A percentile compares a stretch with the other conserved stretches of the same genome.
phyloP scores from a whole-genome alignment of 805 yeast species.

The Suhomyces sp. region DNA sequence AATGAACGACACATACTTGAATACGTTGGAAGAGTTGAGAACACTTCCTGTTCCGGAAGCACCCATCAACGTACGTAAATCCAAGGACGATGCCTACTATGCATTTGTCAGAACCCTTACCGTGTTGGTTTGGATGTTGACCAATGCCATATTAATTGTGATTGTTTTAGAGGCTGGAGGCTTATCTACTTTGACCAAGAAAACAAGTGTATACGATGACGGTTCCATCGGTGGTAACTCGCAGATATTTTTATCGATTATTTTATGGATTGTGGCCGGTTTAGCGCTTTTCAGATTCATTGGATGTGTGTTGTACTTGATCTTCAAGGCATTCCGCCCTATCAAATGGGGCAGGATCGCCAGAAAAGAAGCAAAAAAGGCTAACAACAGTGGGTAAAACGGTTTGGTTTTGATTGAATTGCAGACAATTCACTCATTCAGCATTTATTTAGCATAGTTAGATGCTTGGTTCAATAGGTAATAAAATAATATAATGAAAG shows the following conservation, averaged over 20 bases:
- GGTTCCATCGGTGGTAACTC: slow-evolving; percentile 44
- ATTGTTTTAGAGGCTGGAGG: slow-evolving; percentile 87
- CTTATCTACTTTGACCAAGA: slow-evolving; percentile 42
- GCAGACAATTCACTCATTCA: background rate
- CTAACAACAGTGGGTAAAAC: slow-evolving; percentile 3
- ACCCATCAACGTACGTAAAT: slow-evolving; percentile 22
- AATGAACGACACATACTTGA: slow-evolving; percentile 69
- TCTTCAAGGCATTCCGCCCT: slow-evolving; percentile 36
- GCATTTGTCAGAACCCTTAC: slow-evolving; percentile 89
- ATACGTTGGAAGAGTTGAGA: slow-evolving; percentile 58
- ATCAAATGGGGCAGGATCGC: slow-evolving; percentile 32
- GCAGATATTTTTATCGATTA: slow-evolving; percentile 71
- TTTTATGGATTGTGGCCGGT: slow-evolving; percentile 90
- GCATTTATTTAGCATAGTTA: background rate
- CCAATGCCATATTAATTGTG: slow-evolving; percentile 79
- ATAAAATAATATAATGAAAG: background rate
- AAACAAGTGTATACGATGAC: slow-evolving; percentile 23
- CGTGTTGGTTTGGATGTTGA: slow-evolving; percentile 83
- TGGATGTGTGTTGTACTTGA: slow-evolving; percentile 65
- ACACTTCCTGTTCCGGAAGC: slow-evolving; percentile 34
- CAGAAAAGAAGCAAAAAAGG: slow-evolving; percentile 12
- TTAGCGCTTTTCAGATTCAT: slow-evolving; percentile 80
- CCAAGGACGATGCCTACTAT: slow-evolving; percentile 69
- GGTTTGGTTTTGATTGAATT: background rate
- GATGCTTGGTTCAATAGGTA: background rate